Conservation (phyloP, 2,329 filamentous ascomycete species). For the Exophiala phaeomuriformis region DNA sequence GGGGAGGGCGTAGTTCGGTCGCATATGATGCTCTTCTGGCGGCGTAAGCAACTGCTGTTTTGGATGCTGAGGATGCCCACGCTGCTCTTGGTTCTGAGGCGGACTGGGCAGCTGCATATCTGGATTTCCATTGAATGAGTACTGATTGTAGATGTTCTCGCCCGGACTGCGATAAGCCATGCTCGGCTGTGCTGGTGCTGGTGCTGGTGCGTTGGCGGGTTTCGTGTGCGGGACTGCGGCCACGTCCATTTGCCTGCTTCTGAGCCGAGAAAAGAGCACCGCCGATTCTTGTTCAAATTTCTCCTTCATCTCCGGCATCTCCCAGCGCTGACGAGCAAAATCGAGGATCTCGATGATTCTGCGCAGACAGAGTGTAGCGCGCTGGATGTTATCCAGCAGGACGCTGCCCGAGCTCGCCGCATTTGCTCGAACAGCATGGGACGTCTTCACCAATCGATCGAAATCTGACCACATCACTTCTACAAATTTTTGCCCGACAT, state of each 20-base stretch:
- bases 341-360: constrained; percentile 25
- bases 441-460: constrained; percentile 37
- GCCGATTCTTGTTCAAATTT: constrained; percentile 27
- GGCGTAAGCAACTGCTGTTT: constrained; percentile 17
- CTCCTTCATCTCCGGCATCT: constrained; percentile 22
- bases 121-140: constrained; percentile 2
- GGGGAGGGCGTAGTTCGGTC: constrained; percentile 14
- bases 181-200: not conserved
- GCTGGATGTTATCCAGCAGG: constrained; percentile 22
- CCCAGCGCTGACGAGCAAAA: constrained; percentile 24
- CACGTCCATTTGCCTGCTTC: constrained; percentile 16
- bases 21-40: constrained; percentile 14
- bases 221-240: constrained; percentile 7
- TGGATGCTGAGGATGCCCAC: constrained; percentile 1
- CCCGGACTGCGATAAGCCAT: constrained; percentile 4
- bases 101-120: constrained; percentile 17
- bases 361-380: constrained; percentile 19
- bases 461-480: constrained; percentile 50
- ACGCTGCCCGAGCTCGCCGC: constrained; percentile 7
- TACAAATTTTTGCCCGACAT: constrained; percentile 52
- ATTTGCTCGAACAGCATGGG: constrained; percentile 11
- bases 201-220: not conserved
- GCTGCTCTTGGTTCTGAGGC: constrained; percentile 12
- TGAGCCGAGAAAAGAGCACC: constrained; percentile 23
- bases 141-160: constrained; percentile 4